Base-by-base conservation (phyloP, 2,329 filamentous ascomycete genomes). In the Metarhizium humberi region DNA sequence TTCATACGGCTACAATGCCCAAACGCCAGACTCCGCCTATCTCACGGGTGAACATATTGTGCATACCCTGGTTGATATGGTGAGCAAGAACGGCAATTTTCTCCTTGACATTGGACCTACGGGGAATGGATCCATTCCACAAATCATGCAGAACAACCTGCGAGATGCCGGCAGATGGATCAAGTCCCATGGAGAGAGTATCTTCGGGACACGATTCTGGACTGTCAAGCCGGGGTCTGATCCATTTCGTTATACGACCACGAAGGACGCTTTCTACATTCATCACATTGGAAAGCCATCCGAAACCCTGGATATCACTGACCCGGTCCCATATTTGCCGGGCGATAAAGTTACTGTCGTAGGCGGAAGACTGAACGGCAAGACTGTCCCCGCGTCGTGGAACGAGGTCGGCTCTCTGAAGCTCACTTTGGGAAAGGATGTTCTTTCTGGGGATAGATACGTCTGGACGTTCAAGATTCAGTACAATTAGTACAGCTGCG, bases 161-260 rank as follows among this genome's bases (percentile, higher is more conserved):
- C 68, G 73, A 0, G 71, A 72, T 48, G 80, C 79, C 0, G 81
- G 80, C 0, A 59, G 51, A 3, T 83, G 80, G 80, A 80, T 83
- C 53, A 72, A 73, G 34, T 59, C 58, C 1, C 78, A 83, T 61
- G 74, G 56, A 1, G 79, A 83, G 61, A 78, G 78, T 1, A 74
- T 84, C 25, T 83, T 77, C 62, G 77, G 78, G 55, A 83, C 80
- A 5, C 79, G 74, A 1, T 81, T 79, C 61, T 80, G 76, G 76
- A 52, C 25, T 6, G 51, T 52, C 25, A 52, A 43, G 13, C 40
- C 51, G 5, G 40, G 51, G 4, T 29, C 16, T 20, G 46, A 32
- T 42, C 52, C 46, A 3, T 63, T 81, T 0, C 65, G 79, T 3
- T 82, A 81, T 59, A 80, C 78, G 4, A 73, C 74, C 59, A 80